Evolutionary conservation across 768 basidiomycete species (phyloP).

Genomic region (Podaxis carcinomalis): DNA sequence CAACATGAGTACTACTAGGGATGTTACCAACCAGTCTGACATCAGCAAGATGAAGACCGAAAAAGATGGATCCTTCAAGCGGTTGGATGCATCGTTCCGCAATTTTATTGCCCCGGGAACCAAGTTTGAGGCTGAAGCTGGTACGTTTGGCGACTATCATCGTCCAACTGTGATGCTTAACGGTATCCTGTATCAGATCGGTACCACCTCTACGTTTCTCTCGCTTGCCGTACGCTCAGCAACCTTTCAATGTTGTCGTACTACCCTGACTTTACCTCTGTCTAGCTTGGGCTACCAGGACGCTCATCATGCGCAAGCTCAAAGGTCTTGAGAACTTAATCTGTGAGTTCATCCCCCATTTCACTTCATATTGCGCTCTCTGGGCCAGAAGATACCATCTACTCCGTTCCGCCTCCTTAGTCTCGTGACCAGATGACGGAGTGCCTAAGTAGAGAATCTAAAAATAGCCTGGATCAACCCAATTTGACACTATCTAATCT

Average conservation of each 20-base stretch:
- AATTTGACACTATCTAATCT: neutral
- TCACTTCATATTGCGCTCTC: neutral
- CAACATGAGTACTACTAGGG: slow-evolving; percentile 26
- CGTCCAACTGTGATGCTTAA: neutral
- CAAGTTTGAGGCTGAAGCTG: slow-evolving; percentile 62
- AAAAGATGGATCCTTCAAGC: slow-evolving; percentile 65
- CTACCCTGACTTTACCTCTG: slow-evolving; percentile 2
- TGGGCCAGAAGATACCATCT: neutral
- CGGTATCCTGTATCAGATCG: slow-evolving; percentile 49
- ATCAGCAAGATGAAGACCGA: slow-evolving; percentile 51
- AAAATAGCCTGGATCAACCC: neutral
- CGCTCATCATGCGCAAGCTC: slow-evolving; percentile 83
- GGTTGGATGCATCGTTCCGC: slow-evolving; percentile 44
- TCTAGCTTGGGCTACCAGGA: slow-evolving; percentile 89
- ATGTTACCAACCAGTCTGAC: slow-evolving; percentile 39
- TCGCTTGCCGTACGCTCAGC: slow-evolving; percentile 67
- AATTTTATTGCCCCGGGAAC: slow-evolving; percentile 39
- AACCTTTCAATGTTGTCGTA: neutral
- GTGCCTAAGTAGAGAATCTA: neutral
- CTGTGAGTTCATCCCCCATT: slow-evolving; percentile 39
- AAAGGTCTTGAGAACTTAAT: slow-evolving; percentile 89
- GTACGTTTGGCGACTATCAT: slow-evolving; percentile 33
- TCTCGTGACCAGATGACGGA: neutral
- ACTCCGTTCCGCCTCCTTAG: neutral
- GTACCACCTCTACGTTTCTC: slow-evolving; percentile 89